Base-by-base conservation (phyloP, 129 eudicot species). In the Artemisia tridentata region DNA sequence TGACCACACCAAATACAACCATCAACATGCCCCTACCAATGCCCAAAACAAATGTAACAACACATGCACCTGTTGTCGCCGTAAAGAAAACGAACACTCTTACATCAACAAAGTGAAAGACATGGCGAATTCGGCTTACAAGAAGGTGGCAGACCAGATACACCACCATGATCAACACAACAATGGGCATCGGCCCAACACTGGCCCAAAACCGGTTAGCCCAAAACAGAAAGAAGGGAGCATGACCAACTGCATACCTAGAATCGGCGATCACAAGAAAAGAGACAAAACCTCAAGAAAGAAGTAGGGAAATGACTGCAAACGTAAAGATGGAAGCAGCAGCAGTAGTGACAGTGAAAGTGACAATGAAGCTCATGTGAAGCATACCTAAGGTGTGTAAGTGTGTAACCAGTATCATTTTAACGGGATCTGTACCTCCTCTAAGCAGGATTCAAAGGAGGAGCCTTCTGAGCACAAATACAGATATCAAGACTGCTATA, bases 281-380 rank as follows among this genome's bases (percentile, higher is more conserved):
- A 74, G 65, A 63, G 68, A 70, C 23, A 82, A 65, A 20, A 61
- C 53, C 31, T 23, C 47, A 31, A 74, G 69, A 74, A 81, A 71
- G 69, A 81, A 71, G 69, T 72, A 67, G 65, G 71, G 58, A 51
- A 56, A 72, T 0, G 65, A 67, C 7, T 69, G 82, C 47, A 81
- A 65, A 45, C 43, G 45, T 51, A 65, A 68, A 57, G 70, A 68
- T 17, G 50, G 75, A 54, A 63, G 76, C 64, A 59, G n/a, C n/a
- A n/a, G 78, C 80, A 63, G 80, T 67, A 70, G 80, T 31, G 79
- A 76, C 34, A 75, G 82, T 69, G 84, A 78, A 18, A 80, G 80
- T 20, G 82, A 84, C 34, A 65, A 72, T 51, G 76, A 84, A 21
- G 51, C 48, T 21, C 70, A 20, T 46, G 73, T 17, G 14, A 84